Conservation (phyloP, 1,284 basidiomycete genomes). For the Heterobasidion annosum region DNA sequence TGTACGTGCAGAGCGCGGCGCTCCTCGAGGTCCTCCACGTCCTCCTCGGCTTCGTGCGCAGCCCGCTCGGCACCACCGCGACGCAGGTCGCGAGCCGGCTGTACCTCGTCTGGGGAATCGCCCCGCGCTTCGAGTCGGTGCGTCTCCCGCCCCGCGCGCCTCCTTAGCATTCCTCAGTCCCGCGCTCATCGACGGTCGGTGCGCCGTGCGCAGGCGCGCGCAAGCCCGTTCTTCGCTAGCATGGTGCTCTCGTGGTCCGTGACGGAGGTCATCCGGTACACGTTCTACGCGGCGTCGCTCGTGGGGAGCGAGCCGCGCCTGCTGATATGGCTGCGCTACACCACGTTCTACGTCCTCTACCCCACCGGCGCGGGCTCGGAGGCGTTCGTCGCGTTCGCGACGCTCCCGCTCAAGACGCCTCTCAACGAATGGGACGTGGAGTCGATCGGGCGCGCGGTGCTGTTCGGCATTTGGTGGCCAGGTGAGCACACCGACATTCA, state of each 20-base stretch:
- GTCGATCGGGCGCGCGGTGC: conserved; percentile 45
- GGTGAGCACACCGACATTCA: conserved; percentile 33
- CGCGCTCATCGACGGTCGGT: not conserved
- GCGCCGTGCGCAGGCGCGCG: conserved; percentile 43
- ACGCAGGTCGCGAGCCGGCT: conserved; percentile 86
- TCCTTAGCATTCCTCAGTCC: not conserved
- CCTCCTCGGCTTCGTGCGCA: conserved; percentile 76
- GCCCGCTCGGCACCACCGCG: conserved; percentile 72
- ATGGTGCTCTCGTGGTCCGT: conserved; percentile 94
- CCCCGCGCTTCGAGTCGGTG: conserved; percentile 49
- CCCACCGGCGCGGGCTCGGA: conserved; percentile 89
- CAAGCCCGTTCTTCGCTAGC: conserved; percentile 77
- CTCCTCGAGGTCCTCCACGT: conserved; percentile 80
- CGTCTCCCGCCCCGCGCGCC: conserved; percentile 15
- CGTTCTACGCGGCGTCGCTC: conserved; percentile 78
- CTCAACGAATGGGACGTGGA: conserved; percentile 34
- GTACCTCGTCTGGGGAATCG: conserved; percentile 83
- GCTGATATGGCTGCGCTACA: conserved; percentile 71
- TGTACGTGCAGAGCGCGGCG: conserved; percentile 77
- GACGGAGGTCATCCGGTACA: conserved; percentile 89
- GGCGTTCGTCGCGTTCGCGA: conserved; percentile 76
- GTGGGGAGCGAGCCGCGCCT: conserved; percentile 36
- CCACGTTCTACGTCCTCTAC: conserved; percentile 89
- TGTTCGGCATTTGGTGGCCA: conserved; percentile 90
- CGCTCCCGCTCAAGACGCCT: conserved; percentile 37